A percentile compares a stretch with the other conserved stretches of the same genome.
Conservation (phyloP, 495 filamentous ascomycete species). For the Talaromyces borbonicus region DNA sequence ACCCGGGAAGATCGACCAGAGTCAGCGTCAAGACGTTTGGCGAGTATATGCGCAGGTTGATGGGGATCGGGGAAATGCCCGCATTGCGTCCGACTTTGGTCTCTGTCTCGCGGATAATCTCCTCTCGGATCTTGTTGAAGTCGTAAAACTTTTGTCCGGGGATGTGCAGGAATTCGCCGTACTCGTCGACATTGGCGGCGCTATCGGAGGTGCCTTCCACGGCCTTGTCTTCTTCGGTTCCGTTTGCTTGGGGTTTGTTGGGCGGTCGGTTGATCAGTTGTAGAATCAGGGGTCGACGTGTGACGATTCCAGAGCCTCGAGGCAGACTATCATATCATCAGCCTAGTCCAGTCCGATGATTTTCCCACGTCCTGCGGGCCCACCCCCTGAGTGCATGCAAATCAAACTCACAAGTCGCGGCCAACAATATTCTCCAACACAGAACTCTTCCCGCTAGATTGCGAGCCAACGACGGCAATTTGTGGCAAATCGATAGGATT, state of each 20-base stretch:
- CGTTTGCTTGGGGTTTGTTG: slow-evolving; percentile 55
- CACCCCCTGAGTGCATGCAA: no score
- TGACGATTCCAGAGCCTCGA: slow-evolving; percentile 96
- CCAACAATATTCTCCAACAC: slow-evolving; percentile 99
- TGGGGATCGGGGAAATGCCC: slow-evolving; percentile 92
- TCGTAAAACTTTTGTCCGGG: slow-evolving; percentile 97
- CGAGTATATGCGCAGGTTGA: slow-evolving; percentile 96
- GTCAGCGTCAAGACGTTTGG: slow-evolving; percentile 97
- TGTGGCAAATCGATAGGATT: slow-evolving; percentile 99
- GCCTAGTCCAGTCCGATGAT: slow-evolving; percentile 8
- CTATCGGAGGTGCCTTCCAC: slow-evolving; percentile 57
- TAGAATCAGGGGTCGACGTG: slow-evolving; percentile 87
- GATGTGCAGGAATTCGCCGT: slow-evolving; percentile 98
- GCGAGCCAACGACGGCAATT: slow-evolving; percentile 97
- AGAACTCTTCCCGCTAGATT: slow-evolving; percentile 99
- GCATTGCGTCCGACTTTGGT: slow-evolving; percentile 91
- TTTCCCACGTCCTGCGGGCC: not conserved
- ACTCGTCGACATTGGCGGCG: slow-evolving; percentile 87
- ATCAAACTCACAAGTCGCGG: slow-evolving; percentile 76
- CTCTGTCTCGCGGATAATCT: slow-evolving; percentile 95
- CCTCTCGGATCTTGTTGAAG: slow-evolving; percentile 98
- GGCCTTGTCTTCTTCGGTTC: slow-evolving; percentile 55
- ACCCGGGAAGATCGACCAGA: slow-evolving; percentile 90
- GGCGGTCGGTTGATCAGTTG: slow-evolving; percentile 89
- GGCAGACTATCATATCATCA: slow-evolving; percentile 58